Conservation (phyloP, 805 yeast genomes). For the Lachancea lanzarotensis region DNA sequence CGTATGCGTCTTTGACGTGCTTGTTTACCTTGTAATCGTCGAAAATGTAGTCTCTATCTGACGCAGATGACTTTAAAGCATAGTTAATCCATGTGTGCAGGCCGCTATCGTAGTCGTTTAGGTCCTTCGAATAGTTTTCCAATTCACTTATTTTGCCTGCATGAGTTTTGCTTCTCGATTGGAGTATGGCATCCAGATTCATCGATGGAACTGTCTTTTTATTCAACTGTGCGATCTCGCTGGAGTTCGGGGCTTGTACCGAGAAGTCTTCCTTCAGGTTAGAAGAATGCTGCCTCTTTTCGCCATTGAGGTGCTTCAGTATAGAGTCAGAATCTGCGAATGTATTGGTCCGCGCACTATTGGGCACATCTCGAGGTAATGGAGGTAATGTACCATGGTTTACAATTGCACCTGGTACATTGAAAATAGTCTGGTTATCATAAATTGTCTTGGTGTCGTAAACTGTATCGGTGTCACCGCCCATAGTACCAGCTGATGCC, state of each 20-base stretch:
- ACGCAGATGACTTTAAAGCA: constrained; percentile 27
- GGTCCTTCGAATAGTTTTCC: constrained; percentile 33
- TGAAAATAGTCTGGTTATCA: constrained; percentile 32
- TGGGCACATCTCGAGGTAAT: constrained; percentile 19
- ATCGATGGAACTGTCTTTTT: constrained; percentile 39
- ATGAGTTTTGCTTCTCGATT: constrained; percentile 16
- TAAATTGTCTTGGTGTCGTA: constrained; percentile 31
- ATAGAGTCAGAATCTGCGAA: constrained; percentile 7
- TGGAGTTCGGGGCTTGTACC: constrained; percentile 17
- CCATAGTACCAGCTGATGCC: constrained; percentile 16
- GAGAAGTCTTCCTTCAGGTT: constrained; percentile 6
- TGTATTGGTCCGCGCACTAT: neutral
- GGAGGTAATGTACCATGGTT: constrained; percentile 29
- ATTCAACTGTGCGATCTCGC: constrained; percentile 24
- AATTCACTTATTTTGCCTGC: constrained; percentile 23
- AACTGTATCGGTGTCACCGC: constrained; percentile 29
- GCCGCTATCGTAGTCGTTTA: constrained; percentile 45
- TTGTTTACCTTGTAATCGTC: constrained; percentile 38
- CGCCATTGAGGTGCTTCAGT: constrained; percentile 6
- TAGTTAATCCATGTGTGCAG: constrained; percentile 47
- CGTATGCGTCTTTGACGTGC: constrained; percentile 60
- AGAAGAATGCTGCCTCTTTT: constrained; percentile 3
- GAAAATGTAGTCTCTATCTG: constrained; percentile 29
- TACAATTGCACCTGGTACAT: constrained; percentile 31
- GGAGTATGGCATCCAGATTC: constrained; percentile 37